Percentiles rank a stretch among this genome's conserved stretches.
Conservation (phyloP, 768 basidiomycete genomes). For the Sarcodon aspratus region DNA sequence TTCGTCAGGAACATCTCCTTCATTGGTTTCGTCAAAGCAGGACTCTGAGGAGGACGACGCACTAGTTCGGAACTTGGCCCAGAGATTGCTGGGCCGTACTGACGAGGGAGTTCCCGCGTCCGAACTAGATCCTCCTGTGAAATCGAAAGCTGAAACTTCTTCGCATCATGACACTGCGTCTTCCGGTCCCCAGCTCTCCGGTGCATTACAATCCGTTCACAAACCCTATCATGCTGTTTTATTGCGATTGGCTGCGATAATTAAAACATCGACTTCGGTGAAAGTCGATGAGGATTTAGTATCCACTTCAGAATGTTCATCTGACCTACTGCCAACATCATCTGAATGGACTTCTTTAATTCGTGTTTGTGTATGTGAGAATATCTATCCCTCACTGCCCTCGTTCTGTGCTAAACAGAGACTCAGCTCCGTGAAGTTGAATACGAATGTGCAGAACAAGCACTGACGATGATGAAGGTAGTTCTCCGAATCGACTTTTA, state of each 20-base stretch:
- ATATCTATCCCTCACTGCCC: slow-evolving; percentile 1
- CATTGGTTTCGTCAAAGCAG: slow-evolving; percentile 1
- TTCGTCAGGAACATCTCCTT: slow-evolving; percentile 3
- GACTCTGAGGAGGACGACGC: slow-evolving; percentile 5
- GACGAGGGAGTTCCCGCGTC: slow-evolving; percentile 2
- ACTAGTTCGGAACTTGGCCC: slow-evolving; percentile 22
- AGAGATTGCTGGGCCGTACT: slow-evolving; percentile 18
- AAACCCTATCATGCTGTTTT: background rate
- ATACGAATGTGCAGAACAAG: slow-evolving; percentile 31
- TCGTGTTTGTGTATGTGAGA: slow-evolving; percentile 5
- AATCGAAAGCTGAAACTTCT: slow-evolving; percentile 3
- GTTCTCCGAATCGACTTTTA: background rate
- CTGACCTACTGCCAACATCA: slow-evolving; percentile 1
- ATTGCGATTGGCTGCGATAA: background rate
- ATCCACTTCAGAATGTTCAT: background rate
- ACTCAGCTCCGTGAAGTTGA: slow-evolving; percentile 38
- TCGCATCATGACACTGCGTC: background rate
- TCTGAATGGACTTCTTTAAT: slow-evolving; percentile 8
- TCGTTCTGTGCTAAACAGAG: background rate
- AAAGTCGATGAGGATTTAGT: background rate
- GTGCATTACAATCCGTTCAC: background rate
- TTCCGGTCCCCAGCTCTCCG: background rate
- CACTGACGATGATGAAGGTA: slow-evolving; percentile 40
- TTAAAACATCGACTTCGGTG: background rate
- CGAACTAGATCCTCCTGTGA: background rate